Evolutionary conservation across 2,329 filamentous ascomycete species (phyloP).

Genomic region (Colletotrichum noveboracense): DNA sequence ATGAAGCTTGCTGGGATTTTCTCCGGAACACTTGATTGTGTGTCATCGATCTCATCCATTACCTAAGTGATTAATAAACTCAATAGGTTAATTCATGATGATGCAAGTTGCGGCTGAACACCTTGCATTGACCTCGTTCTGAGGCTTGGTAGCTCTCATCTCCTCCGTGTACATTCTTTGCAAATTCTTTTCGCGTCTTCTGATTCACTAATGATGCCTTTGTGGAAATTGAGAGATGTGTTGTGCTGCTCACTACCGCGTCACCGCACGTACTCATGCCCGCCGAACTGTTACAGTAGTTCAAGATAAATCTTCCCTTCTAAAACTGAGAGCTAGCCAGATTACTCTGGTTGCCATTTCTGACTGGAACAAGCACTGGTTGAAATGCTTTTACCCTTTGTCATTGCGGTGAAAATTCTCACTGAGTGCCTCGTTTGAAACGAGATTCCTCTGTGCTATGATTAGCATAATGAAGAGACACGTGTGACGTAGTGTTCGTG

Average conservation of each 20-base stretch:
- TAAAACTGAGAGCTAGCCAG: accelerated
- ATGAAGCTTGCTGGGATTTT: background rate
- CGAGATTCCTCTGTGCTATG: background rate
- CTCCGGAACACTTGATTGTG: background rate
- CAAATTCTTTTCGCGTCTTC: background rate
- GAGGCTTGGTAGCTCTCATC: background rate
- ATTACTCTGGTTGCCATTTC: background rate
- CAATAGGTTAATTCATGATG: background rate
- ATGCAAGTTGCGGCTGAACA: background rate
- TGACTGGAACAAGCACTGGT: background rate
- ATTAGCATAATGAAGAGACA: background rate
- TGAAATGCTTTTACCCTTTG: background rate
- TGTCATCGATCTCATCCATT: background rate
- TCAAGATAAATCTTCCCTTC: background rate
- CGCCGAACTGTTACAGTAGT: background rate
- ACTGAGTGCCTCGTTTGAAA: background rate
- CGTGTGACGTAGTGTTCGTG: background rate
- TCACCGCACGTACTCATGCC: accelerated
- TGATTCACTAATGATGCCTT: accelerated
- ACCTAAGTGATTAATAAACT: background rate
- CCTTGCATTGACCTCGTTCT: background rate
- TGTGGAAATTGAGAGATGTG: background rate
- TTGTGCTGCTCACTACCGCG: background rate
- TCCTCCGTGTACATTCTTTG: background rate
- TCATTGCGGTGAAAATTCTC: background rate